phyloP scores from a whole-genome alignment of 1,139 yeast species.

The Sporopachydermia cereana region DNA sequence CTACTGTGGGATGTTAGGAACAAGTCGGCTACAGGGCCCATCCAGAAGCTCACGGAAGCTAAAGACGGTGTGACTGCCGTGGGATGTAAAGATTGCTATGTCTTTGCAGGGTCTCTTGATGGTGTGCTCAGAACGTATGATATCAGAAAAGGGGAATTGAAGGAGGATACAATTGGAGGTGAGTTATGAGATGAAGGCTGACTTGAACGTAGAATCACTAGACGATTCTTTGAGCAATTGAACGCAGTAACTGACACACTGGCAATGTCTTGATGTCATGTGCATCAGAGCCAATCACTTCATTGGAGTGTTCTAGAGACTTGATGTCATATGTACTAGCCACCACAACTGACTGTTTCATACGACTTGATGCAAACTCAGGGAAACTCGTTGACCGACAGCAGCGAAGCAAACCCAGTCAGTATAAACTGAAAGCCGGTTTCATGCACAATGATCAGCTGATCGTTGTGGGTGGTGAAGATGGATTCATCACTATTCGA shows the following conservation, averaged over 20 bases:
- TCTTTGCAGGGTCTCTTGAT: neutral
- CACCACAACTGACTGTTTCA: neutral
- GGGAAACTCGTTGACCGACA: neutral
- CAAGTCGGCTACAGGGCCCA: neutral
- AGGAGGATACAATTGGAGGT: slow-evolving; percentile 4
- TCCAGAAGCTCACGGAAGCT: slow-evolving; percentile 2
- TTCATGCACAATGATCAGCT: neutral
- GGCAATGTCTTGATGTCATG: too few relatives aligned
- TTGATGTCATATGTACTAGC: neutral
- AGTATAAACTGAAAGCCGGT: neutral
- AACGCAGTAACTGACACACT: neutral
- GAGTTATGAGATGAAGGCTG: neutral
- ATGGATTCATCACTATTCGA: neutral
- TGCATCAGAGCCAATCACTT: neutral
- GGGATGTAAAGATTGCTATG: neutral
- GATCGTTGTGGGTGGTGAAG: neutral
- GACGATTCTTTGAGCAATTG: neutral
- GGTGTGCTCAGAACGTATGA: neutral
- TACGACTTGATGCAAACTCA: neutral
- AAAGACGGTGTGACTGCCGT: neutral
- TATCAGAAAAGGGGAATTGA: slow-evolving; percentile 2
- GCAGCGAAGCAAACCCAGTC: neutral
- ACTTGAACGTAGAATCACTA: too few relatives aligned
- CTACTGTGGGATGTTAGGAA: slow-evolving; percentile 3
- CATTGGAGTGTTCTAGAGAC: neutral